Conservation (phyloP, 2,329 filamentous ascomycete species). For the Paramyrothecium roridum region DNA sequence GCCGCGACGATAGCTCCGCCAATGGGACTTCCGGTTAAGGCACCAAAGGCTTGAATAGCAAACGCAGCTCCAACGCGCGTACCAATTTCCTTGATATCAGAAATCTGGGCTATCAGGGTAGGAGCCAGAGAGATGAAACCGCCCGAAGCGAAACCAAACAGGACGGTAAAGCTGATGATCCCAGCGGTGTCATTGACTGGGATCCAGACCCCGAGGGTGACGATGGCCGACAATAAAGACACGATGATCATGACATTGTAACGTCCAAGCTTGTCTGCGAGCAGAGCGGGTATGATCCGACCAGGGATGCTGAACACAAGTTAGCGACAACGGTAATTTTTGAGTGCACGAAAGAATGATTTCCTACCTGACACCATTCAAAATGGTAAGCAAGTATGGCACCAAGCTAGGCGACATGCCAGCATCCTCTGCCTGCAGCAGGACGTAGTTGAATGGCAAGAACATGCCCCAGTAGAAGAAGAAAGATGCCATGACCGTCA, state of each 20-base stretch:
- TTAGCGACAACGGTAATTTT: constrained; percentile 5
- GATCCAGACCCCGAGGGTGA: constrained; percentile 46
- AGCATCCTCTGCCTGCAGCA: constrained; percentile 42
- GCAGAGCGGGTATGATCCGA: constrained; percentile 47
- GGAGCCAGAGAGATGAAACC: constrained; percentile 62
- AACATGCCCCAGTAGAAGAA: constrained; percentile 56
- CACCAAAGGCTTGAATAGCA: constrained; percentile 59
- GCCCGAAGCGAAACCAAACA: constrained; percentile 69
- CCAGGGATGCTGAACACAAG: constrained; percentile 38
- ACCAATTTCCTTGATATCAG: constrained; percentile 67
- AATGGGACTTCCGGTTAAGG: constrained; percentile 65
- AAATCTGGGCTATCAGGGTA: constrained; percentile 66
- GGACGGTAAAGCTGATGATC: constrained; percentile 60
- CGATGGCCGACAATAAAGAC: constrained; percentile 43
- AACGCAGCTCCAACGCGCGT: constrained; percentile 64
- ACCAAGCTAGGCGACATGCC: constrained; percentile 38
- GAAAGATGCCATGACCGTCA: constrained; percentile 44
- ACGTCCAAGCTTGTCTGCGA: constrained; percentile 41
- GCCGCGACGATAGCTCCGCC: constrained; percentile 57
- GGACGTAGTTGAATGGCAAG: constrained; percentile 50
- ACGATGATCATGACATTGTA: constrained; percentile 51
- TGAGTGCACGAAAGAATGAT: background rate
- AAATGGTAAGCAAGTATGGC: constrained; percentile 51
- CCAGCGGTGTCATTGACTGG: constrained; percentile 48
- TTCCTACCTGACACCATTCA: constrained; percentile 49